These are phyloP conservation scores for Gossypium bickii DNA, from an alignment of 345 rosid genomes.

Conservation along the genomic window DNA sequence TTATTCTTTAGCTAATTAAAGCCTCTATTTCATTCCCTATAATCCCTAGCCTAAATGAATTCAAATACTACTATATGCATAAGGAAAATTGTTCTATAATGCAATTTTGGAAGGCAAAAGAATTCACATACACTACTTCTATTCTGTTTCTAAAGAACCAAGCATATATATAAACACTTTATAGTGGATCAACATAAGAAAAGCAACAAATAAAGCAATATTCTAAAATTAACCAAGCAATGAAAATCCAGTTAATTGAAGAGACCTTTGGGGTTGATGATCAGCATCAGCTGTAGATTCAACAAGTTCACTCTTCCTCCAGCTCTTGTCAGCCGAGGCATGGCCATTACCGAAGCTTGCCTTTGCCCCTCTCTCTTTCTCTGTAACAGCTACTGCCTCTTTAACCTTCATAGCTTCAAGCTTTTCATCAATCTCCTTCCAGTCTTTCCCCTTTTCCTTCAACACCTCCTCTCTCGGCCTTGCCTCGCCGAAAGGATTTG, in stretches of 20 bases:
- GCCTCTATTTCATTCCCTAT: not conserved
- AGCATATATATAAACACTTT: not conserved
- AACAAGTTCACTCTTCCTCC: slow-evolving; percentile 51
- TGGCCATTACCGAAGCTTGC: slow-evolving; percentile 40
- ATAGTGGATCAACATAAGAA: too few species aligned
- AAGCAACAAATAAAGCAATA: slow-evolving; percentile 14
- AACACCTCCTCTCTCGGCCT: slow-evolving; percentile 96
- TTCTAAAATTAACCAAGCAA: slow-evolving; percentile 11
- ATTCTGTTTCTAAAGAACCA: not conserved
- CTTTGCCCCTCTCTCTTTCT: slow-evolving; percentile 40
- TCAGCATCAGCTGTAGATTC: slow-evolving; percentile 15
- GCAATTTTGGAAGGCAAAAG: not conserved
- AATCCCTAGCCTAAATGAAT: not conserved
- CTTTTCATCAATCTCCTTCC: slow-evolving; percentile 94
- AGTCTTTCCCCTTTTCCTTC: slow-evolving; percentile 87
- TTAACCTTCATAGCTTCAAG: slow-evolving; percentile 48
- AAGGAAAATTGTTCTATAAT: not conserved
- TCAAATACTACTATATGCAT: not conserved
- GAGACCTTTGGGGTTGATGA: slow-evolving; percentile 27
- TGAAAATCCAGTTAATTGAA: slow-evolving; percentile 18
- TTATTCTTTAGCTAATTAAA: not conserved
- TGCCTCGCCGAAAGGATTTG: slow-evolving; percentile 78
- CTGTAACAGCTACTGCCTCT: slow-evolving; percentile 30
- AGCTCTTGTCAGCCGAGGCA: slow-evolving; percentile 30
- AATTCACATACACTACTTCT: not conserved